Conservation (phyloP, 257 asterid genomes). For the Misopates orontium region DNA sequence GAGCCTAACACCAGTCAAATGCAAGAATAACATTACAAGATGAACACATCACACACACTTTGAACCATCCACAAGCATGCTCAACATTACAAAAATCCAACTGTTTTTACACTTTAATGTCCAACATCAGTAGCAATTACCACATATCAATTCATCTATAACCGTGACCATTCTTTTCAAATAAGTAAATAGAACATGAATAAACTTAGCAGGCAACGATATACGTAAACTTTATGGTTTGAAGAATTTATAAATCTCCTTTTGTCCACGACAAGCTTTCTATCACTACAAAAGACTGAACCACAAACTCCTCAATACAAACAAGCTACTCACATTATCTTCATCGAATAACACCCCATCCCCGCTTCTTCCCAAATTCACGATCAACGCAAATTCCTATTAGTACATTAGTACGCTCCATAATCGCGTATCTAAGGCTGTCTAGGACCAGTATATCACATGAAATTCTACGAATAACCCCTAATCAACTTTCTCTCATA, state of each 20-base stretch:
- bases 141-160: slow-evolving; percentile 2
- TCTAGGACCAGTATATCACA: neutral
- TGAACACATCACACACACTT: slow-evolving; percentile 3
- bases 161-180: neutral
- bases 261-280: neutral
- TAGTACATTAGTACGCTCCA: too few relatives aligned
- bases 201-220: neutral
- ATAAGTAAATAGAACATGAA: neutral
- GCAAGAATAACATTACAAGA: slow-evolving; percentile 15
- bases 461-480: too few relatives aligned
- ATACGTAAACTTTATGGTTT: neutral
- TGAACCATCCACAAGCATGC: neutral
- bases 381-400: neutral
- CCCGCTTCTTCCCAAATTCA: neutral
- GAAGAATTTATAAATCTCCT: neutral
- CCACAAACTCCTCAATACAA: neutral
- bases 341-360: too few relatives aligned
- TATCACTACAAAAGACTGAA: neutral
- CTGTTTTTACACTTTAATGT: slow-evolving; percentile 1
- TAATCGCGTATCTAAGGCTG: too few relatives aligned
- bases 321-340: neutral
- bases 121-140: slow-evolving; percentile 3
- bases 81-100: slow-evolving; percentile 19
- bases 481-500: too few relatives aligned
- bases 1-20: slow-evolving; percentile 43